Conservation (phyloP, 108 stramenopile species). For the Skeletonema potamos region DNA sequence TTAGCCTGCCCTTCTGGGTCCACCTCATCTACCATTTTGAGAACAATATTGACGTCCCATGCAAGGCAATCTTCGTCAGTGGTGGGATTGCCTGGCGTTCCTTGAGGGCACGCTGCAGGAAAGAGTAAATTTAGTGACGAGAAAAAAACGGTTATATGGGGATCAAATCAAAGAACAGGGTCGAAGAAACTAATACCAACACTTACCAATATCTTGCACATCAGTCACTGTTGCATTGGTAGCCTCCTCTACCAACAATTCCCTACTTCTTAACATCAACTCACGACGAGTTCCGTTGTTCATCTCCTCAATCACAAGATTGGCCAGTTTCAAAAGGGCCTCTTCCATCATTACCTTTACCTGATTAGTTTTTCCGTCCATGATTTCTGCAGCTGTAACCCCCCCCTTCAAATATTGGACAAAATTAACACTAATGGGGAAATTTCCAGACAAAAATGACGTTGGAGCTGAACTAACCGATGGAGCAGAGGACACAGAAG, state of each 20-base stretch:
- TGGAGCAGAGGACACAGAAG: neutral
- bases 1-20: neutral
- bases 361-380: slow-evolving; percentile 26
- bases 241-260: slow-evolving; percentile 11
- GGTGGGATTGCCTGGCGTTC: slow-evolving; percentile 2
- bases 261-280: neutral
- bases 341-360: slow-evolving; percentile 23
- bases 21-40: slow-evolving; percentile 18
- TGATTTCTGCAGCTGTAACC: slow-evolving; percentile 18
- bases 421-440: slow-evolving; percentile 21
- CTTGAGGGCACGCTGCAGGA: slow-evolving; percentile 9
- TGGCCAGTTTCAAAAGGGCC: slow-evolving; percentile 13
- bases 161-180: neutral
- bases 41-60: slow-evolving; percentile 21
- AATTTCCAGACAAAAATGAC: slow-evolving; percentile 2
- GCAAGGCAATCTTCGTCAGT: slow-evolving; percentile 14
- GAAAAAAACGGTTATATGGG: neutral
- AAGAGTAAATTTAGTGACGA: neutral
- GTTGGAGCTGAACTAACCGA: slow-evolving; percentile 3
- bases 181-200: neutral
- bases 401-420: neutral
- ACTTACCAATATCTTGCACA: slow-evolving; percentile 41
- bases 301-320: slow-evolving; percentile 21
- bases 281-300: neutral
- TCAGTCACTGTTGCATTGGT: slow-evolving; percentile 23